phyloP scores from a whole-genome alignment of 192 early-diverging fungal species.

The Umbelopsis ramanniana region DNA sequence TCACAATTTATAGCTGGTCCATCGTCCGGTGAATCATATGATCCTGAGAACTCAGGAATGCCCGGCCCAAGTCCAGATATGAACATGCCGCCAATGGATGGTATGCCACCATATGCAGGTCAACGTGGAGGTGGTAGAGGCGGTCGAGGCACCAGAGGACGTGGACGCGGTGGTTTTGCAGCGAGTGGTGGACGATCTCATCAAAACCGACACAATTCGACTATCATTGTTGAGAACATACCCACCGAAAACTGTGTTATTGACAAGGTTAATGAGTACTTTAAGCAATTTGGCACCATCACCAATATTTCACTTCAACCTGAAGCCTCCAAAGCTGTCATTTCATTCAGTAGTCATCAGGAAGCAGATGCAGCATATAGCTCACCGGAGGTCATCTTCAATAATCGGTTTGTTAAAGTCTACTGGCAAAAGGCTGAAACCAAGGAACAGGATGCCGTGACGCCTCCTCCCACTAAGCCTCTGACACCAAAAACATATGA shows the following conservation, averaged over 20 bases:
- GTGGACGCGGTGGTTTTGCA: slow-evolving; percentile 42
- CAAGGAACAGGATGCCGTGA: slow-evolving; percentile 33
- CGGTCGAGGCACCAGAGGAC: slow-evolving; percentile 47
- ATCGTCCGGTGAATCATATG: not conserved
- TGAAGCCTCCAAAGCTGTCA: slow-evolving; percentile 54
- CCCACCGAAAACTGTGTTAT: slow-evolving; percentile 68
- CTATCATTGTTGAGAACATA: slow-evolving; percentile 76
- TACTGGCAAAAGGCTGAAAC: slow-evolving; percentile 68
- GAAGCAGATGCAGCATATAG: slow-evolving; percentile 75
- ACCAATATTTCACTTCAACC: slow-evolving; percentile 72
- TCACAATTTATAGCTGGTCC: not conserved
- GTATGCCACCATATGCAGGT: not conserved
- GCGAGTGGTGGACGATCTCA: slow-evolving; percentile 23
- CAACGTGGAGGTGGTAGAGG: slow-evolving; percentile 54
- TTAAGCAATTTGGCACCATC: slow-evolving; percentile 78
- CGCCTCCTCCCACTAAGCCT: slow-evolving; percentile 2
- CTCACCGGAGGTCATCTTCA: slow-evolving; percentile 81
- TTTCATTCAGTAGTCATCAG: slow-evolving; percentile 62
- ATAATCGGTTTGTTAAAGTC: slow-evolving; percentile 87
- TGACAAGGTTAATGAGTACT: slow-evolving; percentile 76
- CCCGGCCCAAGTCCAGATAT: not conserved
- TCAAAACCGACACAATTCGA: slow-evolving; percentile 45
- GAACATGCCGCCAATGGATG: not conserved
- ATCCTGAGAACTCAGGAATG: not conserved
- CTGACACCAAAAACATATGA: slow-evolving; percentile 35